Evolutionary conservation across 306 rosid species (phyloP), one percentile per base, ranked within the genome.

Genomic region (Lathyrus tuberosus): DNA sequence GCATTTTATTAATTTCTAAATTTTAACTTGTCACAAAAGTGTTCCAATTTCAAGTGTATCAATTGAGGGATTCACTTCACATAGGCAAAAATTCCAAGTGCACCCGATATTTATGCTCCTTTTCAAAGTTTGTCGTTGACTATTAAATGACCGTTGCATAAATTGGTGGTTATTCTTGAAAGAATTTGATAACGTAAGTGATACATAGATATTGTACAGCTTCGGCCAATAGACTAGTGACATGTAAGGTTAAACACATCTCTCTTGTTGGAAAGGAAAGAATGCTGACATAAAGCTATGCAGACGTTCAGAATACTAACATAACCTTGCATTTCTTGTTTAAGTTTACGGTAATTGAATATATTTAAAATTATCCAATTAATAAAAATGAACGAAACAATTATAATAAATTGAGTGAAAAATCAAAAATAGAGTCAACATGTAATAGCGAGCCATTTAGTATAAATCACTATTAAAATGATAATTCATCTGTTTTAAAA

Each of bases 91-190:
- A 48, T 16, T 16, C 22, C 18, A 5, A 15, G 56, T 24, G 26
- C n/a, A 5, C 20, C 20, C 10, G 18, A 51, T 16, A 5, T 16
- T 2, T 8, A 16, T 51, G 57, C 18, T 51, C 28, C 6, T 18
- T 51, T 51, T 17, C 6, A 51, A 51, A 17, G 26, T 18, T 3
- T 22, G 63, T 37, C 6, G 52, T 69, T 69, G 73, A 69, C 63
- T 69, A 48, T 18, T 17, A 48, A 42, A 49, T 52, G 63, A 53
- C 62, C 62, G 63, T 67, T 67, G 49, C 37, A 35, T 49, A 12
- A 40, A 40, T 52, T n/a, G 26, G 62, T 69, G 52, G 15, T 53
- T 4, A 38, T 22, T 14, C 11, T 47, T 5, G 10, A 46, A 66
- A 65, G 56, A 65, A 65, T 17, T 33, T 17, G 73, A 58, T 58